Evolutionary conservation across 768 basidiomycete genomes (phyloP).

Genomic region (Lentinula guzmanii): DNA sequence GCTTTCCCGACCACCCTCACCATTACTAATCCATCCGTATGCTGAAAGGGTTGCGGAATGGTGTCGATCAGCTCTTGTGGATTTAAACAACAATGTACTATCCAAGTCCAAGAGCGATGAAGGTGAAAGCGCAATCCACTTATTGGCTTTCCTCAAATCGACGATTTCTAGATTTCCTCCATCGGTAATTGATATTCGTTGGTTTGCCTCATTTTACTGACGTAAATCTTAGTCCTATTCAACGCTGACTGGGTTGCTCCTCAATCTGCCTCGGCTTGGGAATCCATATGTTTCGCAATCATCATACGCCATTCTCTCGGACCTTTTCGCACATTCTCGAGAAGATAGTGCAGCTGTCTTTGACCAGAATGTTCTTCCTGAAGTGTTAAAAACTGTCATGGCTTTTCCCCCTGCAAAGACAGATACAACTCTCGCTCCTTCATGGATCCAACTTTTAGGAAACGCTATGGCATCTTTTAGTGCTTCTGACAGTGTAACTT

Average conservation of each 20-base stretch:
- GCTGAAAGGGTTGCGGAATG: constrained; percentile 76
- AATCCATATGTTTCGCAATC: constrained; percentile 88
- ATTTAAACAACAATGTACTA: constrained; percentile 57
- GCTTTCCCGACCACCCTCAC: constrained; percentile 70
- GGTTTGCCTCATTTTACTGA: constrained; percentile 1
- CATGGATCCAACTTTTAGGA: constrained; percentile 78
- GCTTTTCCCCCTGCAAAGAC: constrained; percentile 63
- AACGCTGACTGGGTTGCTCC: constrained; percentile 60
- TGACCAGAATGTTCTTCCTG: constrained; percentile 48
- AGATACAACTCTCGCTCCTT: constrained; percentile 61
- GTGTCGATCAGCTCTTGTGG: constrained; percentile 59
- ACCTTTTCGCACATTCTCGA: constrained; percentile 56
- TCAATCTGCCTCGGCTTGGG: constrained; percentile 79
- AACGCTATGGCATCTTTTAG: constrained; percentile 65
- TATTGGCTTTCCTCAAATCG: constrained; percentile 68
- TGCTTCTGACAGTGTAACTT: constrained; percentile 39
- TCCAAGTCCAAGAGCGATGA: constrained; percentile 54
- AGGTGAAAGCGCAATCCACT: constrained; percentile 71
- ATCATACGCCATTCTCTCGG: constrained; percentile 80
- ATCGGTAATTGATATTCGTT: constrained; percentile 45
- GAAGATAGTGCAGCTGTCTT: constrained; percentile 45
- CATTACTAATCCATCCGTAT: constrained; percentile 80
- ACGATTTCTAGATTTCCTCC: constrained; percentile 55
- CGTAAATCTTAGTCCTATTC: constrained; percentile 56
- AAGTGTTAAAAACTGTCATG: constrained; percentile 62